Percentiles rank a stretch among this genome's conserved stretches.
phyloP scores from a whole-genome alignment of 2,329 filamentous ascomycete genomes.

The Ceratocystis colombiana region DNA sequence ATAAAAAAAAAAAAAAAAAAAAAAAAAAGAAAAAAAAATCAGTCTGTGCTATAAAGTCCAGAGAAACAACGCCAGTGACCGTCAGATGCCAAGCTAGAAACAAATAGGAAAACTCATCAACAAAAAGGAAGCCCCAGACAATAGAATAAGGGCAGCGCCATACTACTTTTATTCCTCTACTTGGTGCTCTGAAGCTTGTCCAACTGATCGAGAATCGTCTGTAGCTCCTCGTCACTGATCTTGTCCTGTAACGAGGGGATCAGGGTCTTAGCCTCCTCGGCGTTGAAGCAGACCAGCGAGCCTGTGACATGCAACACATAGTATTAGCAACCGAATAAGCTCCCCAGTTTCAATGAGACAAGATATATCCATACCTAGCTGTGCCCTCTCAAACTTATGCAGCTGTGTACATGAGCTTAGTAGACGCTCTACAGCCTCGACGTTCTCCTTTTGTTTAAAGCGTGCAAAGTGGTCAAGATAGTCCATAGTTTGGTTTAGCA shows the following conservation, averaged over 20 bases:
- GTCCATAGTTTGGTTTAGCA: conserved; percentile 76
- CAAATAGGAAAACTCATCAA: conserved; percentile 5
- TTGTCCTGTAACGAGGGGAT: conserved; percentile 85
- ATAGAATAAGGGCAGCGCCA: not conserved
- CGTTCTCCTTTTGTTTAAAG: conserved; percentile 90
- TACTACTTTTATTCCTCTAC: conserved; percentile 14
- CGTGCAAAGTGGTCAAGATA: conserved; percentile 92
- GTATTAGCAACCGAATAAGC: conserved; percentile 12
- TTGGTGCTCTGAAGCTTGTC: conserved; percentile 54
- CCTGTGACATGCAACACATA: conserved; percentile 41
- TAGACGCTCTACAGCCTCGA: conserved; percentile 85
- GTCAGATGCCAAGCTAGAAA: conserved; percentile 5
- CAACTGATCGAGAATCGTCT: conserved; percentile 82
- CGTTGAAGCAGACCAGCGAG: conserved; percentile 80
- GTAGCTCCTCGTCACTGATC: conserved; percentile 78
- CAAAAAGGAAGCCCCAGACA: conserved; percentile 3
- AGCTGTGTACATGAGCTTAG: conserved; percentile 69
- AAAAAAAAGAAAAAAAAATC: not conserved
- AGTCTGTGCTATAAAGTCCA: not conserved
- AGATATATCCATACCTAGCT: conserved; percentile 55
- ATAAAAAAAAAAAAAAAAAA: too few relatives aligned
- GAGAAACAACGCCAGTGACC: conserved; percentile 7
- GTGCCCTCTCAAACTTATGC: conserved; percentile 85
- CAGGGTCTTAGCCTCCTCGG: conserved; percentile 91
- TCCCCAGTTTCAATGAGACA: not conserved